Conservation (phyloP, 2,329 filamentous ascomycete species). For the Aspergillus pseudoterreus region DNA sequence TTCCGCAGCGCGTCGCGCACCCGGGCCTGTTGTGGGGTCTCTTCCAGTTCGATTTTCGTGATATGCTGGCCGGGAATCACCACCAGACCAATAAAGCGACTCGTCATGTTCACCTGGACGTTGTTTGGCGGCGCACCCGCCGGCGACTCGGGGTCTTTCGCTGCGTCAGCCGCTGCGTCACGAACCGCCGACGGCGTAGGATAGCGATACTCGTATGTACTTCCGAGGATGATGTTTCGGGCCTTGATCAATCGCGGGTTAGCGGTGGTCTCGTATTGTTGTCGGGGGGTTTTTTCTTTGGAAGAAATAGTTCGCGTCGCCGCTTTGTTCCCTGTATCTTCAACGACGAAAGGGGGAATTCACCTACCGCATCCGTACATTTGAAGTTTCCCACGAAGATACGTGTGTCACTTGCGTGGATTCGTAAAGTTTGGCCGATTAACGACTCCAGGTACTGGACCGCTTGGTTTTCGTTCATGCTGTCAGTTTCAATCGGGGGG, state of each 20-base stretch:
- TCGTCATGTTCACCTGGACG: constrained; percentile 69
- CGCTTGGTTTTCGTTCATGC: constrained; percentile 35
- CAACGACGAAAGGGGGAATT: not conserved
- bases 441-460: constrained; percentile 52
- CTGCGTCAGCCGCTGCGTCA: constrained; percentile 37
- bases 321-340: not conserved
- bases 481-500: constrained; percentile 15
- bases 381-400: constrained; percentile 90
- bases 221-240: constrained; percentile 78
- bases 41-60: constrained; percentile 81
- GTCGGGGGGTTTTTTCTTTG: constrained; percentile 7
- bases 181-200: constrained; percentile 54
- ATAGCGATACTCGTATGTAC: constrained; percentile 84
- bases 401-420: constrained; percentile 77
- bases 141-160: constrained; percentile 13
- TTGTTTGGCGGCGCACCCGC: constrained; percentile 18
- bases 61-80: constrained; percentile 86
- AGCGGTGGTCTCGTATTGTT: constrained; percentile 6
- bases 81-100: constrained; percentile 81
- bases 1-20: constrained; percentile 17
- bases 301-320: too few relatives aligned
- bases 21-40: constrained; percentile 38
- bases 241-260: constrained; percentile 54
- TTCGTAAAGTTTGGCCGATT: constrained; percentile 72
- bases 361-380: constrained; percentile 82